Percentiles rank a stretch among this genome's conserved stretches.
Conservation (phyloP, 441 rosid genomes). For the Lepidium campestre region DNA sequence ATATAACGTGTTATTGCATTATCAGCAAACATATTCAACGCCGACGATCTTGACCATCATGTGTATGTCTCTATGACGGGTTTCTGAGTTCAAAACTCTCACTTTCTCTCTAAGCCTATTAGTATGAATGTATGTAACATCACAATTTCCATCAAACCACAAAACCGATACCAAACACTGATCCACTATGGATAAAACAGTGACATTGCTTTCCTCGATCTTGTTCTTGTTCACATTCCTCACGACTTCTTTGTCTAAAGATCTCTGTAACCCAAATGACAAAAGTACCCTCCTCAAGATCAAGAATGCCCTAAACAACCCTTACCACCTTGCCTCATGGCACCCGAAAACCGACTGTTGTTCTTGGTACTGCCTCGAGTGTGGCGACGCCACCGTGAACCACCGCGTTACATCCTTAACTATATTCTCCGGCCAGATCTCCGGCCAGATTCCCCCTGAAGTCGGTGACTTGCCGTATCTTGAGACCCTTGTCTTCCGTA, state of each 20-base stretch:
- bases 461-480: conserved; percentile 54
- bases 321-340: conserved; percentile 67
- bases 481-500: conserved; percentile 33
- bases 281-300: conserved; percentile 39
- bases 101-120: background rate
- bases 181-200: conserved; percentile 17
- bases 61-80: background rate
- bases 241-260: conserved; percentile 22
- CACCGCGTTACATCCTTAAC: conserved; percentile 52
- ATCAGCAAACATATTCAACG: background rate
- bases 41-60: conserved; percentile 1
- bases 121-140: background rate
- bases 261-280: conserved; percentile 36
- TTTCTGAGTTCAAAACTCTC: background rate
- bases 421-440: conserved; percentile 36
- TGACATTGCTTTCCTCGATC: background rate
- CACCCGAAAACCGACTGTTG: conserved; percentile 56
- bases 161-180: background rate
- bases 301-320: conserved; percentile 40
- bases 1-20: background rate
- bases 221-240: conserved; percentile 24
- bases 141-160: background rate
- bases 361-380: conserved; percentile 60
- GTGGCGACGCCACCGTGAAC: conserved; percentile 47
- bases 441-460: conserved; percentile 37